Percentiles rank a stretch among this genome's conserved stretches.
phyloP scores from a whole-genome alignment of 1,139 yeast species.

The Hyphopichia khmerensis region DNA sequence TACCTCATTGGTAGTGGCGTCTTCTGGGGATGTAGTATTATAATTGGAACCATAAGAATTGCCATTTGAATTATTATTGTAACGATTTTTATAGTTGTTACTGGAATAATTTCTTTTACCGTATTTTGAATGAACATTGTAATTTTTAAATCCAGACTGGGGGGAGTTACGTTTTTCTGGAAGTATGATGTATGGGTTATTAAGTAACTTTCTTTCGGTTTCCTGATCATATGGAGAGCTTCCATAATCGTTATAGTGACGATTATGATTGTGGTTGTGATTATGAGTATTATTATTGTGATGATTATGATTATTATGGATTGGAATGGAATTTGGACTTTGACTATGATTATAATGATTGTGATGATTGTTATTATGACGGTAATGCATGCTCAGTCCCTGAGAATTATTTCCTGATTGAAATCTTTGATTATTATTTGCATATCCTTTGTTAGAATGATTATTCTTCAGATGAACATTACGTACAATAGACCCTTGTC shows the following conservation, averaged over 20 bases:
- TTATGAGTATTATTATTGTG: not conserved
- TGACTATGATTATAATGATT: not conserved
- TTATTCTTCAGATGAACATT: not conserved
- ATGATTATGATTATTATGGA: not conserved
- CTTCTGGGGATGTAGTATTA: too few species aligned
- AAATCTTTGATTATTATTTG: too few species aligned
- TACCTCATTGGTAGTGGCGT: not conserved
- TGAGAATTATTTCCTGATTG: not conserved
- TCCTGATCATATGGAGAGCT: conserved; percentile 22
- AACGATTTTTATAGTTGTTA: not conserved
- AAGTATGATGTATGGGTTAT: conserved; percentile 31
- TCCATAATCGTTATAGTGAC: not conserved
- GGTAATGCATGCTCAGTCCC: not conserved
- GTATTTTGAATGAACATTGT: not conserved
- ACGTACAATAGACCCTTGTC: not conserved
- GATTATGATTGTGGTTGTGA: not conserved
- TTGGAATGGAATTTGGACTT: not conserved
- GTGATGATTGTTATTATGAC: not conserved
- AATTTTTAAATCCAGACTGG: not conserved
- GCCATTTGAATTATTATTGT: not conserved
- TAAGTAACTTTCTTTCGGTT: conserved; percentile 27
- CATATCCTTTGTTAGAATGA: not conserved
- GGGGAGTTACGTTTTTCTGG: conserved; percentile 15
- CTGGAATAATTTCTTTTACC: not conserved
- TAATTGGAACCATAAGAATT: not conserved